These are phyloP conservation scores for Pichia inconspicua DNA, from an alignment of 1,139 yeast species.

Conservation along the genomic window DNA sequence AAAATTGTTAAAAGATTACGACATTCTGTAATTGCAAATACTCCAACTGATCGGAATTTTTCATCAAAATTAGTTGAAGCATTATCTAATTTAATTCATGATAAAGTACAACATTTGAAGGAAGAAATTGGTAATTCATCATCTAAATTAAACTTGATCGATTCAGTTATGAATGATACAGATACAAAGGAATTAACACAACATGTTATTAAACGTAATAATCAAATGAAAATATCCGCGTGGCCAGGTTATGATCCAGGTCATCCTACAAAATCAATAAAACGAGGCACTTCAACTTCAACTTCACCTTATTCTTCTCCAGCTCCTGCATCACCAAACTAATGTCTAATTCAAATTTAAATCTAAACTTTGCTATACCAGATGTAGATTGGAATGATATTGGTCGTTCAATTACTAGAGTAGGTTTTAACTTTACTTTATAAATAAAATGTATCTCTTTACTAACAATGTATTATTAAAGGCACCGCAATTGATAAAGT, in stretches of 20 bases:
- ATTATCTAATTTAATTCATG: slow-evolving; percentile 38
- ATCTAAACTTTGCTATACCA: slow-evolving; percentile 15
- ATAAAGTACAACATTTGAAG: slow-evolving; percentile 28
- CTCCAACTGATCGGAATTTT: slow-evolving; percentile 48
- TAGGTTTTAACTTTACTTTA: slow-evolving; percentile 8
- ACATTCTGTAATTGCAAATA: slow-evolving; percentile 36
- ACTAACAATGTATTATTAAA: slow-evolving; percentile 2
- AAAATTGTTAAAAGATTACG: slow-evolving; percentile 31
- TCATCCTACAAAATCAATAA: slow-evolving; percentile 36
- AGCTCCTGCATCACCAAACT: not conserved
- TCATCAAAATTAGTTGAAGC: slow-evolving; percentile 42
- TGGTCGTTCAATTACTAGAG: slow-evolving; percentile 20
- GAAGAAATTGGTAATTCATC: slow-evolving; percentile 12
- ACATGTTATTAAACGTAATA: slow-evolving; percentile 11
- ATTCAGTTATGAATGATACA: slow-evolving; percentile 4
- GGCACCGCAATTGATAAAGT: slow-evolving; percentile 15
- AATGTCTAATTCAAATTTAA: not conserved
- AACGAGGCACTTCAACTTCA: not conserved
- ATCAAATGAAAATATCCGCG: slow-evolving; percentile 35
- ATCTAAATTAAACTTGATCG: not conserved
- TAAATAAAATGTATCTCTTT: not conserved
- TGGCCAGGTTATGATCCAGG: slow-evolving; percentile 69
- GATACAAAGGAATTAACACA: slow-evolving; percentile 3
- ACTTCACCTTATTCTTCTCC: not conserved
- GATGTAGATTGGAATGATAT: slow-evolving; percentile 25